Evolutionary conservation across 1,284 basidiomycete genomes (phyloP).

Genomic region (Rhizopogon parksii): DNA sequence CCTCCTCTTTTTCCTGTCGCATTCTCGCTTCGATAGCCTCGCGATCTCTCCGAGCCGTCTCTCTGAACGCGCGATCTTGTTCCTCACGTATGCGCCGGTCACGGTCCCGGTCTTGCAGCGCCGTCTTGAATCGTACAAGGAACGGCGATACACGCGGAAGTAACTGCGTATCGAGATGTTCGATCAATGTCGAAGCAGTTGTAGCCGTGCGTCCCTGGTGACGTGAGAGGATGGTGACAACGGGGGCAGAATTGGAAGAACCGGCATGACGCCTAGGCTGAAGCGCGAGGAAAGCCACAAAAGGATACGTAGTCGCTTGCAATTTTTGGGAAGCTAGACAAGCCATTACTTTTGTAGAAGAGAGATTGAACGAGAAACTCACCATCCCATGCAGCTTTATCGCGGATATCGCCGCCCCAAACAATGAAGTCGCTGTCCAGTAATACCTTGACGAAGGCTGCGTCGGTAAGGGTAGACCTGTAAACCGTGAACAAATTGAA

Average conservation of each 20-base stretch:
- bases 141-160: slow-evolving; percentile 76
- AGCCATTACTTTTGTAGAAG: not conserved
- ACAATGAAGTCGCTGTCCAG: slow-evolving; percentile 57
- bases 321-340: slow-evolving; percentile 72
- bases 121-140: slow-evolving; percentile 53
- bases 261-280: slow-evolving; percentile 60
- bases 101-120: slow-evolving; percentile 48
- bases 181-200: slow-evolving; percentile 53
- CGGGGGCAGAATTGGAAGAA: slow-evolving; percentile 37
- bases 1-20: slow-evolving; percentile 37
- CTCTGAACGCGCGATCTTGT: slow-evolving; percentile 75
- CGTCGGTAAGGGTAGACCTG: slow-evolving; percentile 73
- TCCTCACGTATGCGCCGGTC: slow-evolving; percentile 70
- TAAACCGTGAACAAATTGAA: slow-evolving; percentile 3
- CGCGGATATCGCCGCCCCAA: slow-evolving; percentile 76
- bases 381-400: slow-evolving; percentile 82
- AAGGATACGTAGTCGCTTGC: slow-evolving; percentile 86
- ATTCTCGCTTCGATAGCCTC: slow-evolving; percentile 56
- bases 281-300: slow-evolving; percentile 84
- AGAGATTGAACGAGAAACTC: slow-evolving; percentile 16
- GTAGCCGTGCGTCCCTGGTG: slow-evolving; percentile 70
- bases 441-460: slow-evolving; percentile 50
- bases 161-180: slow-evolving; percentile 63
- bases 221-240: slow-evolving; percentile 75
- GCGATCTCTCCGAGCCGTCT: slow-evolving; percentile 60